Base-by-base conservation (phyloP, 192 early-diverging fungal species). In the Entomortierella lignicola region DNA sequence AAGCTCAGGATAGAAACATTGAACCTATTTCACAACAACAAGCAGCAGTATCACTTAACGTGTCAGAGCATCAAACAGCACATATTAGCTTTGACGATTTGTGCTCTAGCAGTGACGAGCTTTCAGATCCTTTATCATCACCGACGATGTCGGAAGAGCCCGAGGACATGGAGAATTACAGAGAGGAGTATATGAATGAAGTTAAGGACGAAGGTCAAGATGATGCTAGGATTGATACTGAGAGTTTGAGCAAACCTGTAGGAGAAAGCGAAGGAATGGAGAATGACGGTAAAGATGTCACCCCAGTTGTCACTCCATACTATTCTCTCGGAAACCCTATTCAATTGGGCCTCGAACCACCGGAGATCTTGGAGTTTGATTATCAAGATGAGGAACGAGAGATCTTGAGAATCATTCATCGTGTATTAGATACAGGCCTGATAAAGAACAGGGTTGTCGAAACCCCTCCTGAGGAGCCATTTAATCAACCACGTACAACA, bases 321-420 rank as follows among this genome's bases (percentile, higher is more conserved):
- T 34, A 30, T 32, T 66, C 50, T 26, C 48, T 54, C 41, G 75
- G 75, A 1, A 70, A 79, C 26, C 75, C 75, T 8, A 79, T 79
- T 27, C 55, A 65, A 1, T 48, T 79, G 6, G 68, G 57, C 17
- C 63, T 79, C 5, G 34, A n/a, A 12, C 67, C 75, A 21, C 17
- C 27, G 0, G 62, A 70, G 25, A 53, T 70, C 41, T 13, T 34
- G 7, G 30, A 58, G 6, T 79, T 39, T 43, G 42, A 66, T 26
- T 61, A 66, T 37, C 61, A 54, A 30, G 75, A 79, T 17, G 67
- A 79, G 48, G 61, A 69, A 17, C 32, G 58, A 50, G 67, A 62
- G 31, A 55, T 79, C 10, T 18, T 64, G 2, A 43, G 57, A 12
- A 65, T 79, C 21, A 60, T 79, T 31, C 67, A 65, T 29, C 67